Conservation (phyloP, 2,329 filamentous ascomycete species). For the Pochonia chlamydosporia region DNA sequence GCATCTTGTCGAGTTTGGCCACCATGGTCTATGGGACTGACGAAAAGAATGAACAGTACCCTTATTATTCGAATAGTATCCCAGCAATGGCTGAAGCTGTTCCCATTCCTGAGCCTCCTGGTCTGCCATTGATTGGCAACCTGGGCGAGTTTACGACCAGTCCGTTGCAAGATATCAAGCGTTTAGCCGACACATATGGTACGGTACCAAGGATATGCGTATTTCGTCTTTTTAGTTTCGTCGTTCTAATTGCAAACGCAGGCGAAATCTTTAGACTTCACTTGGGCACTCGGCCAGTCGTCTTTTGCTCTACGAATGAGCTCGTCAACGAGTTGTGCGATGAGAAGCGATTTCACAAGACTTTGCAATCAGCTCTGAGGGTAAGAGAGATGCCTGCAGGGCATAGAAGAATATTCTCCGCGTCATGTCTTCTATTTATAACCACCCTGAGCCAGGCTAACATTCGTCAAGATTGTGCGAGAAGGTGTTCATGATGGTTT, state of each 20-base stretch:
- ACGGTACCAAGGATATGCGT: background rate
- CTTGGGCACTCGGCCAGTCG: slow-evolving; percentile 38
- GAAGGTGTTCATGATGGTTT: slow-evolving; percentile 59
- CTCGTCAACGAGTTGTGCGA: slow-evolving; percentile 60
- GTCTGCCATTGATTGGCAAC: slow-evolving; percentile 62
- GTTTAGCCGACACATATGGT: slow-evolving; percentile 63
- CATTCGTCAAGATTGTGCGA: slow-evolving; percentile 41
- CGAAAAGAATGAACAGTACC: background rate
- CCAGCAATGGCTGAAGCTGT: slow-evolving; percentile 26
- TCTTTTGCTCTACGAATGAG: slow-evolving; percentile 47
- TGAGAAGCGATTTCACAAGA: slow-evolving; percentile 61
- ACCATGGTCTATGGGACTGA: background rate
- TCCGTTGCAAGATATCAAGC: slow-evolving; percentile 48
- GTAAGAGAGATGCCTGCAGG: slow-evolving; percentile 20
- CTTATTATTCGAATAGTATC: background rate
- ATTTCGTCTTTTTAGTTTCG: background rate
- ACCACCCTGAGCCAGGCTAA: too few species aligned
- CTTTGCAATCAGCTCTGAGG: slow-evolving; percentile 40
- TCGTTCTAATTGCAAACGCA: slow-evolving; percentile 16
- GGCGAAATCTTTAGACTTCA: slow-evolving; percentile 56
- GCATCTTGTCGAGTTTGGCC: background rate
- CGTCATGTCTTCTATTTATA: too few species aligned
- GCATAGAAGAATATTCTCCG: too few species aligned
- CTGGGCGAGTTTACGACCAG: slow-evolving; percentile 55
- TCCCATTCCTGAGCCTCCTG: slow-evolving; percentile 58